Conservation (phyloP, 2,329 filamentous ascomycete genomes). For the Sphaceloma murrayae region DNA sequence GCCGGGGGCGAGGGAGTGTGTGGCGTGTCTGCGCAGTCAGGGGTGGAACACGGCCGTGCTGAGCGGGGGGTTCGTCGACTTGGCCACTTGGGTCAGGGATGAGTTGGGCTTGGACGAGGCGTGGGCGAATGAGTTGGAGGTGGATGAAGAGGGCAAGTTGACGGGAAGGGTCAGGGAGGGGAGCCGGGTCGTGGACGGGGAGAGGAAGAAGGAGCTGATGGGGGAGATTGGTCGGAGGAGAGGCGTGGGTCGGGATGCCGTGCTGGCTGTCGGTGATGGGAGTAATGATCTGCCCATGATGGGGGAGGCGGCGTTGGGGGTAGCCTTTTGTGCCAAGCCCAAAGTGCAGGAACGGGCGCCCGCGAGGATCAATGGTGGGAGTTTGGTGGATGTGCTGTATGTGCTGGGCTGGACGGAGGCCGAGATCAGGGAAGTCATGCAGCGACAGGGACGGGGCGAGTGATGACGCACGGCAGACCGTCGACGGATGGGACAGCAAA, state of each 20-base stretch:
- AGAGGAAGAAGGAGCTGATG: constrained; percentile 64
- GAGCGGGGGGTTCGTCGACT: constrained; percentile 81
- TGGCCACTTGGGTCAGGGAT: constrained; percentile 76
- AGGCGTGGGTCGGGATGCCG: constrained; percentile 54
- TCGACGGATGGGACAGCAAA: background rate
- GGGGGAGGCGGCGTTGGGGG: constrained; percentile 61
- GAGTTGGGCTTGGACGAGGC: constrained; percentile 80
- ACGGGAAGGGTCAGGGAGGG: constrained; percentile 63
- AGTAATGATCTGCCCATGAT: constrained; percentile 80
- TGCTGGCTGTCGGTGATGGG: constrained; percentile 68
- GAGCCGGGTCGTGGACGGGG: constrained; percentile 63
- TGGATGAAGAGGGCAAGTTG: constrained; percentile 47
- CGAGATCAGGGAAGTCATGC: constrained; percentile 23
- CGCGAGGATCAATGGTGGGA: constrained; percentile 60
- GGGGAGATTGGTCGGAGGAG: constrained; percentile 61
- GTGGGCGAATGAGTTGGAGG: constrained; percentile 72
- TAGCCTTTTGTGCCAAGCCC: constrained; percentile 79
- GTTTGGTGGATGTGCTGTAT: constrained; percentile 61
- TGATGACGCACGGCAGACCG: too few species aligned
- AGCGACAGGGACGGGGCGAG: background rate
- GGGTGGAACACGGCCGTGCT: constrained; percentile 84
- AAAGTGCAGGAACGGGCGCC: constrained; percentile 69
- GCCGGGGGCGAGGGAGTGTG: constrained; percentile 64
- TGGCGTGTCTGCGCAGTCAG: constrained; percentile 62
- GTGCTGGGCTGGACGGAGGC: constrained; percentile 48